Evolutionary conservation across 2,329 filamentous ascomycete species (phyloP).

Genomic region (Epichloe elymi): DNA sequence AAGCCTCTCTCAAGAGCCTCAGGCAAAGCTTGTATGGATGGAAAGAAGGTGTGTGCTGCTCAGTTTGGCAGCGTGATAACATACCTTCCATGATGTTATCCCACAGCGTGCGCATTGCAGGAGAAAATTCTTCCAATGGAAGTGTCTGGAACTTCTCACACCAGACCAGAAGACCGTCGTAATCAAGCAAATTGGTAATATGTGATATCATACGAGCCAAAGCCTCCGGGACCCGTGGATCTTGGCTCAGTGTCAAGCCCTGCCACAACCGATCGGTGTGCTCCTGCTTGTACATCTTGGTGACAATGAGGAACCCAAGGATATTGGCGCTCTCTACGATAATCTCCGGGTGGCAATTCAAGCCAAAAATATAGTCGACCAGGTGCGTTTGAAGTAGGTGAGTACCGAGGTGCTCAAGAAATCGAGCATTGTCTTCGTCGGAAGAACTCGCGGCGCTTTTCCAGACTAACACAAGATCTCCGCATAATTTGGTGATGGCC

Average conservation of each 20-base stretch:
- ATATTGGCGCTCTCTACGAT: slow-evolving; percentile 73
- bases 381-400: slow-evolving; percentile 59
- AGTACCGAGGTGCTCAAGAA: slow-evolving; percentile 54
- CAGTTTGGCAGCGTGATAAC: slow-evolving; percentile 28
- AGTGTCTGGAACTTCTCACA: slow-evolving; percentile 57
- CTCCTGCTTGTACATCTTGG: slow-evolving; percentile 53
- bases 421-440: slow-evolving; percentile 25
- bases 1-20: slow-evolving; percentile 59
- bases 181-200: slow-evolving; percentile 35
- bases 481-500: slow-evolving; percentile 63
- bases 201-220: slow-evolving; percentile 51
- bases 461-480: slow-evolving; percentile 55
- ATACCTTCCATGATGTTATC: slow-evolving; percentile 40
- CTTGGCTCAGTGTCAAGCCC: slow-evolving; percentile 66
- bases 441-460: slow-evolving; percentile 37
- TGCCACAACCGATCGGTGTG: slow-evolving; percentile 78
- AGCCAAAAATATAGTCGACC: slow-evolving; percentile 76
- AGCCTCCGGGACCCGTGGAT: slow-evolving; percentile 72
- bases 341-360: slow-evolving; percentile 85
- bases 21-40: slow-evolving; percentile 42
- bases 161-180: slow-evolving; percentile 45
- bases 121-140: slow-evolving; percentile 49
- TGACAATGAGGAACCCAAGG: slow-evolving; percentile 74
- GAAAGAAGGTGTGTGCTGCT: slow-evolving; percentile 20
- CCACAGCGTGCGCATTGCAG: slow-evolving; percentile 48